Conservation (phyloP, 257 asterid genomes). For the Agastache rugosa region DNA sequence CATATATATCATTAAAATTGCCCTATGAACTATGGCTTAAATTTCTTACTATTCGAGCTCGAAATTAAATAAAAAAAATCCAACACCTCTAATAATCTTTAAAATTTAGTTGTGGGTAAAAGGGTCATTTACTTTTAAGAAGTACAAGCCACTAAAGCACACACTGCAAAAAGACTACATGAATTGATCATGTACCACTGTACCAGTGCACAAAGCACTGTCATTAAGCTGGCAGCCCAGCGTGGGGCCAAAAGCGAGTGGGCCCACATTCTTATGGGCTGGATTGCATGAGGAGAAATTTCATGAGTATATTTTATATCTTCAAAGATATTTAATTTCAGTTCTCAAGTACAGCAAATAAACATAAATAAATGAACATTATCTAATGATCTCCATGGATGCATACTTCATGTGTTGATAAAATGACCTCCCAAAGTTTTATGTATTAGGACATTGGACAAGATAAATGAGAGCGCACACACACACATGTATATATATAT, state of each 20-base stretch:
- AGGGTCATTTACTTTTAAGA: slow-evolving; percentile 19
- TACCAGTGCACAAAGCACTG: slow-evolving; percentile 37
- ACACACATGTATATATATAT: too few relatives aligned
- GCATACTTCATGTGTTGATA: background rate
- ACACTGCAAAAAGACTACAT: slow-evolving; percentile 16
- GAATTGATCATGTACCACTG: background rate
- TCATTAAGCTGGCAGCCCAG: slow-evolving; percentile 37
- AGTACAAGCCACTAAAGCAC: slow-evolving; percentile 17
- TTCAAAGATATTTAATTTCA: background rate
- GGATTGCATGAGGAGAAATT: slow-evolving; percentile 27
- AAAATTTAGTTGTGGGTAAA: background rate
- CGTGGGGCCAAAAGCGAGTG: slow-evolving; percentile 10
- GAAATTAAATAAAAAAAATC: background rate
- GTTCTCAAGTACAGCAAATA: background rate
- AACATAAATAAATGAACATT: background rate
- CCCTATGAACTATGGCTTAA: too few relatives aligned
- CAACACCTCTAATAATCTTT: background rate
- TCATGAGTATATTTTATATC: background rate
- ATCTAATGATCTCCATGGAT: background rate
- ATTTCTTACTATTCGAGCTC: background rate
- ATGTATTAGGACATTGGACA: background rate
- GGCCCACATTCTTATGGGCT: slow-evolving; percentile 41
- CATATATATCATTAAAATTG: too few relatives aligned
- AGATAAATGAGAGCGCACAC: background rate
- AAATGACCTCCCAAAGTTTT: background rate